phyloP scores from a whole-genome alignment of 2,329 filamentous ascomycete genomes.

The Nigrograna mackinnonii region DNA sequence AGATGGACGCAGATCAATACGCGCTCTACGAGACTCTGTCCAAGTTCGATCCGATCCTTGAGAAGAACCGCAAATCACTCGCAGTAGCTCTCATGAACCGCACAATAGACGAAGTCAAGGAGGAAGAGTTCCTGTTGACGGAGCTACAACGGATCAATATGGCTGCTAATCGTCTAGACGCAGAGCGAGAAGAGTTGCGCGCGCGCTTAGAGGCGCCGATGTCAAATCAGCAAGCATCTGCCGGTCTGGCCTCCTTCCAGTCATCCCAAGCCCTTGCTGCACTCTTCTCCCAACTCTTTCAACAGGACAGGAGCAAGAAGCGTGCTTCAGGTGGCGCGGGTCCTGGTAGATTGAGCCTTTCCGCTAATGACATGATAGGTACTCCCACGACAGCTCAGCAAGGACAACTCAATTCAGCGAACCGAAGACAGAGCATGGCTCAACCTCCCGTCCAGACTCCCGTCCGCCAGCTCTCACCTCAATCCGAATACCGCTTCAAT shows the following conservation, averaged over 20 bases:
- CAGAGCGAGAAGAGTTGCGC: constrained; percentile 86
- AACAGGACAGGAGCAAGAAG: constrained; percentile 87
- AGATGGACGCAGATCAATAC: constrained; percentile 86
- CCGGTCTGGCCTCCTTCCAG: constrained; percentile 64
- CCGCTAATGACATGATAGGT: constrained; percentile 38
- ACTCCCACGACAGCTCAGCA: constrained; percentile 34
- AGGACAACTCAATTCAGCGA: constrained; percentile 30
- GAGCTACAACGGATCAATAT: constrained; percentile 92
- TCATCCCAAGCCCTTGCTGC: constrained; percentile 78
- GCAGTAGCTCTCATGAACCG: constrained; percentile 78
- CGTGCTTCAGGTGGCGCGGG: constrained; percentile 52
- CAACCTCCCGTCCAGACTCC: constrained; percentile 44
- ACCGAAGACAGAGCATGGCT: constrained; percentile 39
- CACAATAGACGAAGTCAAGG: constrained; percentile 83
- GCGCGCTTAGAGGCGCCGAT: constrained; percentile 81
- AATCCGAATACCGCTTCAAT: constrained; percentile 80
- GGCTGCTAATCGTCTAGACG: constrained; percentile 82
- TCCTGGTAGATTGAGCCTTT: constrained; percentile 39
- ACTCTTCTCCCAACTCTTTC: constrained; percentile 80
- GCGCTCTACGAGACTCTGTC: constrained; percentile 81
- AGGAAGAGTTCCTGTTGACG: constrained; percentile 86
- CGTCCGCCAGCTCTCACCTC: constrained; percentile 62
- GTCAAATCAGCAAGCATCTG: constrained; percentile 49
- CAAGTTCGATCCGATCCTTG: constrained; percentile 81
- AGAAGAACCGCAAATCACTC: constrained; percentile 81